phyloP scores from a whole-genome alignment of 192 early-diverging fungal genomes.

The Linnemannia hyalina region DNA sequence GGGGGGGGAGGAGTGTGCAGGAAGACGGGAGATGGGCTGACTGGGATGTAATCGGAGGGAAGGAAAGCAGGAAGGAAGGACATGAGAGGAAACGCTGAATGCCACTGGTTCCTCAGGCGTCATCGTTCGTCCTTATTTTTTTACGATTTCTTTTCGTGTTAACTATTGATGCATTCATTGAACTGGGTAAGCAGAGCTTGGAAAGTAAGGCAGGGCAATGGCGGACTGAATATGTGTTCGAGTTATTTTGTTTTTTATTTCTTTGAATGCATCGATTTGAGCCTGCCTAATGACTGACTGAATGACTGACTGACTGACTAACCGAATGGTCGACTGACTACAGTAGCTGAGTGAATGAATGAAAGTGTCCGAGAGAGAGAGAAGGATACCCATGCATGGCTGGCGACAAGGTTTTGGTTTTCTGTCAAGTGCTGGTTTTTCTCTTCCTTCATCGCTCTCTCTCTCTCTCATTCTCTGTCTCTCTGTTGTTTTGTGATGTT shows the following conservation, averaged over 20 bases:
- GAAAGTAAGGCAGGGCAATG: too few relatives aligned
- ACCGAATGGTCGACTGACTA: too few relatives aligned
- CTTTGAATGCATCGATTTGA: too few relatives aligned
- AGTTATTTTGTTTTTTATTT: too few relatives aligned
- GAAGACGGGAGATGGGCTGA: background rate
- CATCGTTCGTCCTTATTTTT: background rate
- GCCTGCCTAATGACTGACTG: too few relatives aligned
- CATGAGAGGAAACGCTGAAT: background rate
- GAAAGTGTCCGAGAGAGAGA: too few relatives aligned
- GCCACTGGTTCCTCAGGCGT: background rate
- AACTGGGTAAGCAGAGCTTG: too few relatives aligned
- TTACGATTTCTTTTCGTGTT: background rate
- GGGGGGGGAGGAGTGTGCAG: background rate
- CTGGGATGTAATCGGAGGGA: background rate
- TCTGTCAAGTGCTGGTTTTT: background rate
- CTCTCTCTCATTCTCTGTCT: background rate
- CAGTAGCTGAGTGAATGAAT: too few relatives aligned
- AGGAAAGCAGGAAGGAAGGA: background rate
- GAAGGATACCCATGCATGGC: too few relatives aligned
- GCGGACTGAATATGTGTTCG: too few relatives aligned
- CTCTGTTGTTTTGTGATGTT: background rate
- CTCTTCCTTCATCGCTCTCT: background rate
- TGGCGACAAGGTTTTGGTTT: background rate
- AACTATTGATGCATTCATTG: background rate
- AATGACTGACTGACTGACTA: too few relatives aligned